Evolutionary conservation across 1,139 yeast genomes (phyloP), one percentile per base, ranked within the genome.

Genomic region (Yamadazyma conglobata): DNA sequence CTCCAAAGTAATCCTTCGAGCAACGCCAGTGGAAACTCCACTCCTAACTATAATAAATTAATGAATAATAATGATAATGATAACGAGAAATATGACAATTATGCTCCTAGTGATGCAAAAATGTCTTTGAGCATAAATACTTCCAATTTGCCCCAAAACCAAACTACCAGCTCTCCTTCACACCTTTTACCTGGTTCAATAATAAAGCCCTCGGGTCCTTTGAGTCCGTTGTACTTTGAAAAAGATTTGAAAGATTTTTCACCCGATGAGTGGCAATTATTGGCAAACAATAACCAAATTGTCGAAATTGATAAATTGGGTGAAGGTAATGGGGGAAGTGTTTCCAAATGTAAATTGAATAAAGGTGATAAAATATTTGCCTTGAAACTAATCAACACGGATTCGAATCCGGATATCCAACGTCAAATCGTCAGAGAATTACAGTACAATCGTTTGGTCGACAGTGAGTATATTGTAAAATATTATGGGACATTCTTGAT

Each of bases 281-380:
- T 81, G 4, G 83, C 85, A 17, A 67, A 75, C 37, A 60, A 66
- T 19, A 74, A 44, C 27, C 48, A 49, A 27, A 50, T 52, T 7
- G 33, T 48, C 11, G 56, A 52, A 32, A 26, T 88, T 24, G 78
- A 79, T 19, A 69, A 77, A 24, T 58, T 91, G 11, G 98, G 98
- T 11, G 97, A 91, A 60, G 98, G 98, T 10, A 83, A 85, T 25
- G 95, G 96, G 8, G 98, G 98, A 1, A 72, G 87, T 12, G 98
- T 91, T 8, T 72, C 82, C 15, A 77, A 86, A 50, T 91, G 97
- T 55, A 37, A 39, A 21, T 40, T 48, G 14, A 33, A 35, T 9
- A 34, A 64, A 60, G 41, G 60, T 82, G 26, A 62, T 62, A 35
- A 54, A 66, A 65, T 88, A 3, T 89, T 91, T 70, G 98, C 98